Evolutionary conservation across 2,329 filamentous ascomycete genomes (phyloP), one percentile per base, ranked within the genome.

Genomic region (Mycosphaerelloides madeirae): DNA sequence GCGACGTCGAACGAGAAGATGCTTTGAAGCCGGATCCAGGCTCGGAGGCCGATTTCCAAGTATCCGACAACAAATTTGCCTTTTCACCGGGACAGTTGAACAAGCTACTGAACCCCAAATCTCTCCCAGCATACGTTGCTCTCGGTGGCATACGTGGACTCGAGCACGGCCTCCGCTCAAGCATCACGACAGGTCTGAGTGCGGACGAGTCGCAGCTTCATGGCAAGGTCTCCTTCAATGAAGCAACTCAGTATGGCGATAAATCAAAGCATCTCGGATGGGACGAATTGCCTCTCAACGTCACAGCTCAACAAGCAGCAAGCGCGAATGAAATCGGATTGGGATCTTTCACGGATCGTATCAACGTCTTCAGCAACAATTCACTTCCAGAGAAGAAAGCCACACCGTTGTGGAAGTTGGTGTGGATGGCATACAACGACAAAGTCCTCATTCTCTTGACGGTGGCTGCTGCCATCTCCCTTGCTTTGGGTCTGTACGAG

Each of bases 401-500:
- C 15, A 88, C 86, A 61, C 80, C 73, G 25, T 80, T 89, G 38
- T 72, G 83, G 49, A 74, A 81, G 57, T 67, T 89, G 34, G 84
- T 87, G 49, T 89, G 85, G 85, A 84, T 87, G 58, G 84, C 85
- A 1, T 87, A 87, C 67, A 88, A 89, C 60, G 85, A 90, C 65
- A 89, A 88, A 58, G 80, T 89, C 12, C 71, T 88, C 37, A 84
- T 88, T 43, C 67, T 88, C 7, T 72, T 88, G 41, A 84, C 83
- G 1, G 73, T 81, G 14, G 84, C 85, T 6, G 85, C 85, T 2
- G 72, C 78, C n/a, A 79, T 90, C 20, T 88, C 85, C 2, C 72
- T 90, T 15, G 82, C 80, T 1, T 77, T 90, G 32, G 85, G 85
- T 32, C 77, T 89, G 1, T 88, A 87, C 57, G 81, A 89, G 59